A percentile compares a stretch with the other conserved stretches of the same genome.
Conservation (phyloP, 2,329 filamentous ascomycete genomes). For the Pseudohalonectria lignicola region DNA sequence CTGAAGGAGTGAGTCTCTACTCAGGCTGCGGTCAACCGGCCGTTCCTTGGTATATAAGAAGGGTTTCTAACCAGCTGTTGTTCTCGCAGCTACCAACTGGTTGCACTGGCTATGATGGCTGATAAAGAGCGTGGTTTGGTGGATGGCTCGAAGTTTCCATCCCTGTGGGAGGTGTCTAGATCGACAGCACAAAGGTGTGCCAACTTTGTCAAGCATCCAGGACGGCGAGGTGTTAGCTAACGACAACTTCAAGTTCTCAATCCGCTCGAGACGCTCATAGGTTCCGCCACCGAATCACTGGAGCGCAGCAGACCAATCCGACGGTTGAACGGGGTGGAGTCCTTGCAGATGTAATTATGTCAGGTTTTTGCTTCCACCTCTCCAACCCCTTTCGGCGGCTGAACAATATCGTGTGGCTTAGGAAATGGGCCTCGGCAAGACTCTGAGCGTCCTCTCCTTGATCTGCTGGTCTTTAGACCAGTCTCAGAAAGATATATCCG, state of each 20-base stretch:
- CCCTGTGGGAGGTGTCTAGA: conserved; percentile 12
- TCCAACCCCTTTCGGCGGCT: too few relatives aligned
- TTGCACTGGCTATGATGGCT: conserved; percentile 18
- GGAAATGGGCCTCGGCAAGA: conserved; percentile 25
- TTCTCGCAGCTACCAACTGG: conserved; percentile 13
- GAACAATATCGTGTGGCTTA: too few relatives aligned
- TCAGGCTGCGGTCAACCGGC: too few relatives aligned
- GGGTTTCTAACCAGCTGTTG: too few relatives aligned
- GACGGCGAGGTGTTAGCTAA: too few relatives aligned
- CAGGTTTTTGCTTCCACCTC: too few relatives aligned
- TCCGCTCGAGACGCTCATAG: too few relatives aligned
- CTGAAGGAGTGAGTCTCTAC: conserved; percentile 9
- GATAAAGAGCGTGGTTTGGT: conserved; percentile 14
- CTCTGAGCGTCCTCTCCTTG: conserved; percentile 15
- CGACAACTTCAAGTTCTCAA: too few relatives aligned
- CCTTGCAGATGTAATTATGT: conserved; percentile 19
- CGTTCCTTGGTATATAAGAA: too few relatives aligned
- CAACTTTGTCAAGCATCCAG: too few relatives aligned
- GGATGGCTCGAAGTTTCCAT: conserved; percentile 10
- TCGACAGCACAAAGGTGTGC: too few relatives aligned
- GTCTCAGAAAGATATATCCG: too few relatives aligned
- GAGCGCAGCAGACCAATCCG: conserved; percentile 2
- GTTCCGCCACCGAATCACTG: conserved; percentile 11
- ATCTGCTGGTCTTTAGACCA: conserved; percentile 14
- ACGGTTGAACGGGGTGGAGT: conserved; percentile 15